Percentiles rank a stretch among this genome's conserved stretches.
Conservation (phyloP, 352 stramenopile genomes). For the Pythium rhizo-oryzae region DNA sequence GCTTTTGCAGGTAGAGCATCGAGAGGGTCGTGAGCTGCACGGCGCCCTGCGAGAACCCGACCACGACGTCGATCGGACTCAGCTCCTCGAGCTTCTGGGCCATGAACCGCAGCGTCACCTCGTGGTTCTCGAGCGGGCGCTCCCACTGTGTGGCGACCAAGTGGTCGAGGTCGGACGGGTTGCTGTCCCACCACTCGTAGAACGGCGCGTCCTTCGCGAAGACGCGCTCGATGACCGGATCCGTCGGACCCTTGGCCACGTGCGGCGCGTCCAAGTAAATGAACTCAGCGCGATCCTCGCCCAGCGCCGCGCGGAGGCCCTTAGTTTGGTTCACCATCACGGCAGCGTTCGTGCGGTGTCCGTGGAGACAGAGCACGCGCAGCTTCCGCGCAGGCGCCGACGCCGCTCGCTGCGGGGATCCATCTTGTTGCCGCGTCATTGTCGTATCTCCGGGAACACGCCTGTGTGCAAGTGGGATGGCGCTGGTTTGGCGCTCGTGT, state of each 20-base stretch:
- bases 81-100: constrained; percentile 38
- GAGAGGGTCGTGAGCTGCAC: constrained; percentile 48
- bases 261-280: constrained; percentile 33
- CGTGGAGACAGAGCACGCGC: constrained; percentile 36
- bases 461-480: neutral
- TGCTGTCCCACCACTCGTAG: constrained; percentile 50
- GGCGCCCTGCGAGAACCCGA: constrained; percentile 63
- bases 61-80: constrained; percentile 52
- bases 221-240: constrained; percentile 23
- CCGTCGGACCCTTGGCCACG: constrained; percentile 25
- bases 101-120: constrained; percentile 43
- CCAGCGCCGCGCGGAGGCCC: constrained; percentile 28
- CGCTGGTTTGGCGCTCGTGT: neutral
- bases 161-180: constrained; percentile 25
- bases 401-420: no score
- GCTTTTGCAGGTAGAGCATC: constrained; percentile 39
- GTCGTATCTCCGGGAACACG: neutral
- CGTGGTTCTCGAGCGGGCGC: constrained; percentile 38
- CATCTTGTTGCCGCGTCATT: neutral
- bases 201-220: constrained; percentile 39
- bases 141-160: constrained; percentile 28
- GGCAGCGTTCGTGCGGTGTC: constrained; percentile 35
- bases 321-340: constrained; percentile 36
- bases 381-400: no score
- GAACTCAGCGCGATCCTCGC: constrained; percentile 33